Conservation (phyloP, 495 filamentous ascomycete genomes). For the Daldinia concentrica region DNA sequence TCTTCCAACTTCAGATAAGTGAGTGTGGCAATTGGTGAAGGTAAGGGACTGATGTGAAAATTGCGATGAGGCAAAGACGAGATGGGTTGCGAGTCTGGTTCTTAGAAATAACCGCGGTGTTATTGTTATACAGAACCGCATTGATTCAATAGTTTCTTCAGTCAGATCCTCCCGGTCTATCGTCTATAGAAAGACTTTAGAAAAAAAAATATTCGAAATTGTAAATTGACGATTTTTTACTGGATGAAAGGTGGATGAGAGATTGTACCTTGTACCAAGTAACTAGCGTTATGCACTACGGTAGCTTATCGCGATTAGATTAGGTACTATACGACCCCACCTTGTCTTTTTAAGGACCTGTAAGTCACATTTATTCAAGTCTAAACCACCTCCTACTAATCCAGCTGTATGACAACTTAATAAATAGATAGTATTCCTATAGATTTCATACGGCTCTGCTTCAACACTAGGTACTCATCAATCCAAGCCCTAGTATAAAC, state of each 20-base stretch:
- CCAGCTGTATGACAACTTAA: neutral
- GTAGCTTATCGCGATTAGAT: slow-evolving; percentile 9
- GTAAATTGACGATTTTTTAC: slow-evolving; percentile 30
- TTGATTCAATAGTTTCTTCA: slow-evolving; percentile 16
- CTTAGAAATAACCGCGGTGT: slow-evolving; percentile 13
- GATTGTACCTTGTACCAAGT: neutral
- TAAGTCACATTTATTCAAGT: neutral
- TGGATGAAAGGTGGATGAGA: slow-evolving; percentile 19
- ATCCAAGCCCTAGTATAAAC: neutral
- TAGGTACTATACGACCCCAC: neutral
- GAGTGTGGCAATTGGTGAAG: neutral
- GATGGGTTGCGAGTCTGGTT: neutral
- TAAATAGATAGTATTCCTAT: neutral
- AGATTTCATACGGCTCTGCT: neutral
- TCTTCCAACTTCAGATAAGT: slow-evolving; percentile 3
- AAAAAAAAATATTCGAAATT: slow-evolving; percentile 15
- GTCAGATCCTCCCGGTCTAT: neutral
- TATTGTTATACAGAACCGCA: slow-evolving; percentile 7
- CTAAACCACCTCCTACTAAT: too few relatives aligned
- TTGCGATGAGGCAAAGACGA: neutral
- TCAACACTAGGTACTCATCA: neutral
- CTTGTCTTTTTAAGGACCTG: neutral
- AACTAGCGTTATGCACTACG: neutral
- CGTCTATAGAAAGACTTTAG: neutral
- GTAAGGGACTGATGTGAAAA: slow-evolving; percentile 6